Percentiles rank a stretch among this genome's conserved stretches.
Evolutionary conservation across 495 filamentous ascomycete species (phyloP).

Genomic region (Poronia punctata): DNA sequence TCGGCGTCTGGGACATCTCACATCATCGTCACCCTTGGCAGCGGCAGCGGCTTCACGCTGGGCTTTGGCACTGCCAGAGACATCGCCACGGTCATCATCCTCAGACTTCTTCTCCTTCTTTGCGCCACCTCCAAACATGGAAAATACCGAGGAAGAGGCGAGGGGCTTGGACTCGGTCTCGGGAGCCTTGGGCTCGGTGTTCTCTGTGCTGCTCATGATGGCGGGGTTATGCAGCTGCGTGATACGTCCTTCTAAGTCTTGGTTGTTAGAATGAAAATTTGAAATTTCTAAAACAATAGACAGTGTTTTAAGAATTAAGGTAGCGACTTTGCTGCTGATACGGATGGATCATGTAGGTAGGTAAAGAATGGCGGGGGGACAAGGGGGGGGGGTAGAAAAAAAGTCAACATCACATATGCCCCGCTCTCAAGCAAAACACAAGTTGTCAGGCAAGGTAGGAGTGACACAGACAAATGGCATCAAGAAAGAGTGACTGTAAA

Average conservation of each 20-base stretch:
- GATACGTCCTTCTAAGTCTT: neutral
- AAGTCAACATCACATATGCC: too few species aligned
- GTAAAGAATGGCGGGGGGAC: too few species aligned
- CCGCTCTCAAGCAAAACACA: too few species aligned
- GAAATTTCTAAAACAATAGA: too few species aligned
- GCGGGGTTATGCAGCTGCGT: neutral
- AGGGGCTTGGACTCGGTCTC: conserved; percentile 32
- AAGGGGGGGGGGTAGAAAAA: too few species aligned
- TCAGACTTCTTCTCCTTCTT: conserved; percentile 78
- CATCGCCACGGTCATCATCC: conserved; percentile 63
- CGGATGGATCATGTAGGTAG: too few species aligned
- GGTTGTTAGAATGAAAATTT: too few species aligned
- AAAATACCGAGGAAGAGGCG: conserved; percentile 60
- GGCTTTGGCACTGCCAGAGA: conserved; percentile 80
- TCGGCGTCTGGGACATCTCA: conserved; percentile 20
- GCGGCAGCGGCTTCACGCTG: conserved; percentile 61
- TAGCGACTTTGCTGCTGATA: too few species aligned
- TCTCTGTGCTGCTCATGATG: conserved; percentile 39
- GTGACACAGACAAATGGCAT: too few species aligned
- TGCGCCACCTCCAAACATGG: conserved; percentile 95
- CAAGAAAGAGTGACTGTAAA: too few species aligned
- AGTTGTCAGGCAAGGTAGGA: too few species aligned
- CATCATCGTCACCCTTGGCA: conserved; percentile 40
- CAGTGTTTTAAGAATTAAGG: too few species aligned
- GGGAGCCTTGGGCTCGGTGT: conserved; percentile 32